These are phyloP conservation scores for Mucor mucedo DNA, from an alignment of 371 early-diverging fungal genomes.

Conservation along the genomic window DNA sequence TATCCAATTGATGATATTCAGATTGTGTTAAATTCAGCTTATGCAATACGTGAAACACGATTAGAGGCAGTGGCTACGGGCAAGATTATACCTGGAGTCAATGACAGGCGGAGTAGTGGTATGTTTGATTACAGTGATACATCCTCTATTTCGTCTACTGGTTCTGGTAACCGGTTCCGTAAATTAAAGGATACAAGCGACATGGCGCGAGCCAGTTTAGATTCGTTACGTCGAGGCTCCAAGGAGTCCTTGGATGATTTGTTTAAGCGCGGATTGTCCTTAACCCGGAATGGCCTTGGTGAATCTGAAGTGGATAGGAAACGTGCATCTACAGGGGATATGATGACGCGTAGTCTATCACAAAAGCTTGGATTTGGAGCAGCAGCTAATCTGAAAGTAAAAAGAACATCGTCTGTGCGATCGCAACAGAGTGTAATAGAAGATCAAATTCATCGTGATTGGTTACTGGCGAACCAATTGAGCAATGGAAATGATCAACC, in stretches of 20 bases:
- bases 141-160: conserved; percentile 47
- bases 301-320: conserved; percentile 34
- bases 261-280: conserved; percentile 35
- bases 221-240: conserved; percentile 47
- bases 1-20: conserved; percentile 61
- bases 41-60: conserved; percentile 47
- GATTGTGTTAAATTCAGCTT: conserved; percentile 45
- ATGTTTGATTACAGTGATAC: conserved; percentile 47
- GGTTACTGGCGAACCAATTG: conserved; percentile 35
- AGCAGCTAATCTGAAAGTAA: conserved; percentile 24
- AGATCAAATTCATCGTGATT: conserved; percentile 31
- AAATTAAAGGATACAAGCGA: conserved; percentile 49
- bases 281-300: conserved; percentile 9
- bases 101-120: conserved; percentile 38
- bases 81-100: conserved; percentile 44
- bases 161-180: conserved; percentile 41
- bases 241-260: conserved; percentile 50
- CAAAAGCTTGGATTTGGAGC: conserved; percentile 34
- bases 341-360: conserved; percentile 38
- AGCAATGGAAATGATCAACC: conserved; percentile 17
- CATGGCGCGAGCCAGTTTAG: conserved; percentile 48
- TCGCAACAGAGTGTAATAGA: conserved; percentile 17
- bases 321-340: conserved; percentile 44
- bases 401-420: conserved; percentile 29
- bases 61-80: conserved; percentile 35